Base-by-base conservation (phyloP, 1,139 yeast species). In the Hyphopichia burtonii region DNA sequence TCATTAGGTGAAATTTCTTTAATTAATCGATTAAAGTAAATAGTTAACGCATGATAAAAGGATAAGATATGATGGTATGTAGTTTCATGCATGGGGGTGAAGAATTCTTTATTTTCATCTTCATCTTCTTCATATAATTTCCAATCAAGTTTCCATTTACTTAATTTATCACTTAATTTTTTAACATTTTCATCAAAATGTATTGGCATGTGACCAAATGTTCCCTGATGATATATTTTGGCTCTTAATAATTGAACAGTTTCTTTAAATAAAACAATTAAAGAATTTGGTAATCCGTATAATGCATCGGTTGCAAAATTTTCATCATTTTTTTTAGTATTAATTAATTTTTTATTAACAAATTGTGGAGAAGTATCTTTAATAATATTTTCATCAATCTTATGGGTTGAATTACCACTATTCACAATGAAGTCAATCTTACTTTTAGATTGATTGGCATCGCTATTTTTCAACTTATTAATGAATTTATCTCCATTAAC, bases 61-160 rank as follows among this genome's bases (percentile, higher is more conserved):
- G 96, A 86, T 73, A 82, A 73, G 16, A 86, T 83, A 58, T 89
- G 96, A 57, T 87, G 93, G 56, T 79, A 83, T n/a, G 90, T 77
- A 1, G 87, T 91, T 54, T 85, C 86, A 46, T 84, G 84, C 67
- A 80, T 64, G 41, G 83, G 65, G 38, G 79, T 70, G 53, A 78
- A 59, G 49, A 78, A 78, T 38, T 57, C 56, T 46, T 59, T 63
- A n/a, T 41, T 37, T 2, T 28, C 54, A 34, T 41, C 48, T 28
- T 31, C 48, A 33, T 27, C 51, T 37, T 44, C 46, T 16, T 52
- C 55, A 40, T 58, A 68, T 34, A 80, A 60, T 38, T 70, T 72
- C 85, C 85, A 80, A 52, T 86, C 94, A 17, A 83, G 63, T 41
- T 72, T 74, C 96, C 96, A 88, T 34, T 70, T 68, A 34, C 71